Evolutionary conservation across 257 asterid genomes (phyloP), one percentile per base, ranked within the genome.

Genomic region (Schizonepeta tenuifolia): DNA sequence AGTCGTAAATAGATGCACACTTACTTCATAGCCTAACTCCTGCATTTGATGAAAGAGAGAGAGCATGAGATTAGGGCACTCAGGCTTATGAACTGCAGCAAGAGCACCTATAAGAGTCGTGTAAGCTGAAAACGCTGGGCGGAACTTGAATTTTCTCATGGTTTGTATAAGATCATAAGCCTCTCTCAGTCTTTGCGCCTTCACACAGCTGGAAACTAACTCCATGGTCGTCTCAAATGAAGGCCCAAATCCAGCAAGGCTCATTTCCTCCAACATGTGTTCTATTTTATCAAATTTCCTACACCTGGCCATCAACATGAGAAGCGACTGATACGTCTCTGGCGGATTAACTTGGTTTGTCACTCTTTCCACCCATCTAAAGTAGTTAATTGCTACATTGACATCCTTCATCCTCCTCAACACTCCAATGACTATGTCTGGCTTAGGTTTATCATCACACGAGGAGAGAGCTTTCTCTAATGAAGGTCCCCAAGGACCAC

Each of bases 11-110:
- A 94, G 79, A 84, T 94, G 90, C 69, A 91, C 90, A 15, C 22
- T 91, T n/a, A 88, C 96, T 88, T 91, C 97, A 55, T 94, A 94
- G n/a, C 98, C 97, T 73, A 90, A 75, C 65, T 94, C 98, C 75
- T 94, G 97, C 96, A 91, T 86, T 76, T 94, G 96, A 67, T 80
- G 84, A 74, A 94, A 91, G 78, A 94, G 97, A 17, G 79, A 63
- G 67, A 87, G 88, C 98, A 94, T 94, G 67, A 87, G 92, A 58
- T 90, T 84, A 22, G 96, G 91, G 80, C 81, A 84, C 38, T 86
- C 83, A 0, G 87, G 85, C 70, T 82, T 80, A 55, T 73, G 84
- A 60, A 79, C 79, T 35, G 67, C 43, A 31, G 97, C 81, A 15
- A 94, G 65, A 2, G 97, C 96, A 50, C 99, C 99, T 49, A 94